Evolutionary conservation across 345 rosid genomes (phyloP).

Genomic region (Populus euphratica): DNA sequence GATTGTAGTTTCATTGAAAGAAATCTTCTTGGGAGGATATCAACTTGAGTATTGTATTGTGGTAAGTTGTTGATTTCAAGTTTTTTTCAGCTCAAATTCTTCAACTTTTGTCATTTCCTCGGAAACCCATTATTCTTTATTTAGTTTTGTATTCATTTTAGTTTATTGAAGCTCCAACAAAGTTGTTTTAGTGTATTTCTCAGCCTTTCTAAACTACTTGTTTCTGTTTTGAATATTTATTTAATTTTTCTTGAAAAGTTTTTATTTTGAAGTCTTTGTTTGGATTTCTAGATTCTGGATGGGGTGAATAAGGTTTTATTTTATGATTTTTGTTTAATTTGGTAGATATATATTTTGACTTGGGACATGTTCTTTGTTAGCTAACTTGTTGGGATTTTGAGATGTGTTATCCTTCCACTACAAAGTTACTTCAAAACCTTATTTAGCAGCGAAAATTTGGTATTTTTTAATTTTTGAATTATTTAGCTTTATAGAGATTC

Average conservation of each 20-base stretch:
- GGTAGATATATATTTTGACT: background rate
- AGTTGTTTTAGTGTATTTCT: constrained; percentile 19
- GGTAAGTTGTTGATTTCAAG: constrained; percentile 20
- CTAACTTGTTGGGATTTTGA: constrained; percentile 7
- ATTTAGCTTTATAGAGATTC: constrained; percentile 5
- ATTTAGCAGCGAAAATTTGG: background rate
- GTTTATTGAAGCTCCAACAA: constrained; percentile 42
- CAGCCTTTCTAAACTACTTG: constrained; percentile 5
- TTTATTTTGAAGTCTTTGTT: constrained; percentile 4
- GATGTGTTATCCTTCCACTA: constrained; percentile 9
- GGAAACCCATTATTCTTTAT: constrained; percentile 16
- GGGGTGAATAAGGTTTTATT: background rate
- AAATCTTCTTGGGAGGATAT: background rate
- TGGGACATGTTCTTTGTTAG: constrained; percentile 19
- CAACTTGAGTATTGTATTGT: constrained; percentile 6
- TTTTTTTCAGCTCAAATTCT: constrained; percentile 24
- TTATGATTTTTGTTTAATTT: constrained; percentile 7
- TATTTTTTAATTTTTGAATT: constrained; percentile 3
- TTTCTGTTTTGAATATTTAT: constrained; percentile 12
- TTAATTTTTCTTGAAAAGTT: constrained; percentile 8
- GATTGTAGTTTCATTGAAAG: constrained; percentile 9
- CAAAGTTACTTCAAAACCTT: constrained; percentile 1
- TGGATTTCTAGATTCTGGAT: constrained; percentile 13
- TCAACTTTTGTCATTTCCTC: constrained; percentile 7
- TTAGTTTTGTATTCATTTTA: constrained; percentile 24